Evolutionary conservation across 495 filamentous ascomycete species (phyloP).

Genomic region (Xylaria castorea): DNA sequence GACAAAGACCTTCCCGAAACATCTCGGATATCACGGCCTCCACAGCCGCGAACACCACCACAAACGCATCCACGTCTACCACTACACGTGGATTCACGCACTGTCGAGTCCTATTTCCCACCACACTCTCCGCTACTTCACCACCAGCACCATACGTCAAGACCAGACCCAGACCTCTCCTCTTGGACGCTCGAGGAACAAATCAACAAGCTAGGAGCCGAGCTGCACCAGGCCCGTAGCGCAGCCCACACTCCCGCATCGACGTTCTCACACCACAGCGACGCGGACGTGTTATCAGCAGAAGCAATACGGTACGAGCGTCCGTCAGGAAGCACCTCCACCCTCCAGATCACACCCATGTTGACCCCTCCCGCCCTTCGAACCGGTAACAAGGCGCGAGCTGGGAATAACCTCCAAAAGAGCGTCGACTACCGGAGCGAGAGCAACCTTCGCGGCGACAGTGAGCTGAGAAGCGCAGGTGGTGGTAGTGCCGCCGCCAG

Average conservation of each 20-base stretch:
- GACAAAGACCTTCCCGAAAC: slow-evolving; percentile 26
- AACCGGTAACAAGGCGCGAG: not conserved
- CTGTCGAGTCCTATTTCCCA: not conserved
- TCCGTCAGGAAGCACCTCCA: slow-evolving; percentile 16
- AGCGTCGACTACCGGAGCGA: slow-evolving; percentile 22
- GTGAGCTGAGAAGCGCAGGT: slow-evolving; percentile 34
- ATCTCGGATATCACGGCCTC: not conserved
- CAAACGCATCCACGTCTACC: not conserved
- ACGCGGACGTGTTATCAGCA: slow-evolving; percentile 37
- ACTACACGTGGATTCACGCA: not conserved
- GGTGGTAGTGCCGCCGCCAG: slow-evolving; percentile 33
- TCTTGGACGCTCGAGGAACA: slow-evolving; percentile 17
- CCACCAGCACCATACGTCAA: not conserved
- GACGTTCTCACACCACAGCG: slow-evolving; percentile 26
- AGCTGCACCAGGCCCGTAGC: slow-evolving; percentile 22
- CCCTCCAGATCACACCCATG: slow-evolving; percentile 22
- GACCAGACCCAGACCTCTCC: not conserved
- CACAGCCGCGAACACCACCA: slow-evolving; percentile 2
- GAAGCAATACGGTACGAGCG: slow-evolving; percentile 33
- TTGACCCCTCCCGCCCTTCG: not conserved
- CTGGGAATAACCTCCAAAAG: not conserved
- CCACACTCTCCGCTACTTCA: slow-evolving; percentile 9
- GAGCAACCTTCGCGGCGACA: slow-evolving; percentile 23
- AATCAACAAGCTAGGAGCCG: slow-evolving; percentile 19
- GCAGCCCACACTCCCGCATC: slow-evolving; percentile 21